Evolutionary conservation across 2,329 filamentous ascomycete genomes (phyloP).

Genomic region (Nectriaceae sp.): DNA sequence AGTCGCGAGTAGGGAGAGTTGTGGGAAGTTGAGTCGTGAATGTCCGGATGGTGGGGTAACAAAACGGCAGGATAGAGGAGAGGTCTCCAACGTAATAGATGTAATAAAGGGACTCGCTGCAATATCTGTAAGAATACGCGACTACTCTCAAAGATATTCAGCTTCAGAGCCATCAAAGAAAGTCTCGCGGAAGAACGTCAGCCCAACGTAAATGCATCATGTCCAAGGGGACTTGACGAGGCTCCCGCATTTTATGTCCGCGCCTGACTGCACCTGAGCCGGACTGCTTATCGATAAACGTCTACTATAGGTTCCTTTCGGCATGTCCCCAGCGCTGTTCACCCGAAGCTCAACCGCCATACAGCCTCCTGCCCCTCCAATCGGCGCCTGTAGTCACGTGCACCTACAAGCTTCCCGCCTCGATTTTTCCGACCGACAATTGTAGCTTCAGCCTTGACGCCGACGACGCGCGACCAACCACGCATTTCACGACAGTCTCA

Average conservation of each 20-base stretch:
- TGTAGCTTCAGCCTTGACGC: constrained; percentile 30
- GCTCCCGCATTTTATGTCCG: constrained; percentile 26
- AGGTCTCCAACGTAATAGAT: too few relatives aligned
- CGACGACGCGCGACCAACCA: constrained; percentile 20
- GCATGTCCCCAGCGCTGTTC: background rate
- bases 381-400: constrained; percentile 21
- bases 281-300: constrained; percentile 23
- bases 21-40: too few relatives aligned
- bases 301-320: constrained; percentile 12
- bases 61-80: too few relatives aligned
- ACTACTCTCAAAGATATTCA: too few relatives aligned
- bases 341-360: constrained; percentile 5
- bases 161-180: too few relatives aligned
- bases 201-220: too few relatives aligned
- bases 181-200: too few relatives aligned
- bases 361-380: background rate
- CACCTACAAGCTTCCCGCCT: constrained; percentile 20
- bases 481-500: constrained; percentile 10
- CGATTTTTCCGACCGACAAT: constrained; percentile 37
- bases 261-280: constrained; percentile 8
- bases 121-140: too few relatives aligned
- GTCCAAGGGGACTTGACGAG: constrained; percentile 24
- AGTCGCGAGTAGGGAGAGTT: too few relatives aligned
- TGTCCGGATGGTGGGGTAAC: constrained; percentile 2
- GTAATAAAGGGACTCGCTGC: too few relatives aligned